Evolutionary conservation across 2,329 filamentous ascomycete genomes (phyloP), one percentile per base, ranked within the genome.

Genomic region (Colletotrichum acutatum): DNA sequence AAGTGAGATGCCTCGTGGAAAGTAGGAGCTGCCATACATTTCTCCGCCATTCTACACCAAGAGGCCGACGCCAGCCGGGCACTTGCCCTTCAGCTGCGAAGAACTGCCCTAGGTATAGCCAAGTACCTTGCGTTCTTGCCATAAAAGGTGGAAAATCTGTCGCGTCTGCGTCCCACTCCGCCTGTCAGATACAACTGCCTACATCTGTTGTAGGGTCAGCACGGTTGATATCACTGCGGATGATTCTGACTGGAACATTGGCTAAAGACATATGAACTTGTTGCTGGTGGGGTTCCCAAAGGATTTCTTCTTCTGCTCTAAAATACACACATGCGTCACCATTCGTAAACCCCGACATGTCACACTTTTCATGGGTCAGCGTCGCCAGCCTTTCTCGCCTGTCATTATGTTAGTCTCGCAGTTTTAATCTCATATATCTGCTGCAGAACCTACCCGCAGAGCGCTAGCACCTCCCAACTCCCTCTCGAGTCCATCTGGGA

Each of bases 391-490:
- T 84, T 86, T 80, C 89, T 87, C 77, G 90, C 89, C 90, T 85
- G 26, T 6, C 7, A 5, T 62, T 1, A 16, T 57, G 67, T 77
- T 37, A 77, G 76, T 37, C 12, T 28, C 14, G 30, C 19, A 9
- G 5, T 59, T 14, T 34, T 53, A 69, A 4, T 3, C 37, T 26
- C 34, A 1, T 7, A 19, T 46, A 22, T 12, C n/a, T 22, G 1
- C 4, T 1, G 16, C 6, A 63, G 8, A 16, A 87, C 92, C 83
- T 85, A 94, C 93, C 84, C 89, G 86, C 66, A 91, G 74, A 70
- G 92, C 92, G 78, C 89, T 89, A 32, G 90, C 82, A 11, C 94
- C 94, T 74, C 94, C 94, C 72, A 97, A 84, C 80, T 96, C 94
- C 79, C 88, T 88, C 82, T 94, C 90, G 75, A 97, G 82, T 26